phyloP scores from a whole-genome alignment of 192 early-diverging fungal species.

The Martensiomyces pterosporus region DNA sequence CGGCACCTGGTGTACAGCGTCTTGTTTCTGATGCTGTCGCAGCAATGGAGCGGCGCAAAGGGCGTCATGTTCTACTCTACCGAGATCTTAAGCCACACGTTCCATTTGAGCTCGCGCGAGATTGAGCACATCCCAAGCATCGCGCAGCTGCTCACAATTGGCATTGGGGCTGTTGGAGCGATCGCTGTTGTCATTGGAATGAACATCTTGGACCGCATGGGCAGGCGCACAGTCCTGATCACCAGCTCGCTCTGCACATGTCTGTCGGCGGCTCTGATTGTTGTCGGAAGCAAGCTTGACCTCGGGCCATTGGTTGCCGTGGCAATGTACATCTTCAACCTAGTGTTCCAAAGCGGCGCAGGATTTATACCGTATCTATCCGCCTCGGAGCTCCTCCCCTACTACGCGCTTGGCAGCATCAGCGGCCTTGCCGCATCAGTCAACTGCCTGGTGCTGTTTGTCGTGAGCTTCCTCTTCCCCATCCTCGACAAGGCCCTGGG shows the following conservation, averaged over 20 bases:
- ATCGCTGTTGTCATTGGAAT: conserved; percentile 71
- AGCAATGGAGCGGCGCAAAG: conserved; percentile 91
- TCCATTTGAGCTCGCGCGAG: conserved; percentile 36
- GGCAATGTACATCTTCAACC: conserved; percentile 62
- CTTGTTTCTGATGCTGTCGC: conserved; percentile 68
- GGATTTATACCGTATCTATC: conserved; percentile 86
- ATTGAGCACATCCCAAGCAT: conserved; percentile 53
- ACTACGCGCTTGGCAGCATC: conserved; percentile 60
- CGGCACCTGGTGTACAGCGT: conserved; percentile 61
- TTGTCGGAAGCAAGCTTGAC: conserved; percentile 60
- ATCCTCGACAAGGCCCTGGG: conserved; percentile 49
- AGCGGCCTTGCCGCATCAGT: conserved; percentile 58
- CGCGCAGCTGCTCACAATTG: conserved; percentile 68
- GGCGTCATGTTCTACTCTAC: conserved; percentile 85
- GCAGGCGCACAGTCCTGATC: conserved; percentile 61
- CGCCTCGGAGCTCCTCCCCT: conserved; percentile 71
- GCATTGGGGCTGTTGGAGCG: conserved; percentile 71
- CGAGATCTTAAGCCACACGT: conserved; percentile 59
- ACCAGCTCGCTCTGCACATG: conserved; percentile 57
- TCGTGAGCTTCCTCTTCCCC: conserved; percentile 61
- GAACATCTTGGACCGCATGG: conserved; percentile 67
- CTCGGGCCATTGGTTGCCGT: conserved; percentile 55
- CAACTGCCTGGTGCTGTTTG: conserved; percentile 65
- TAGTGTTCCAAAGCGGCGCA: conserved; percentile 80
- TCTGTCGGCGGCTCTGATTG: conserved; percentile 57